Conservation (phyloP, 192 early-diverging fungal species). For the Coemansia sp. region DNA sequence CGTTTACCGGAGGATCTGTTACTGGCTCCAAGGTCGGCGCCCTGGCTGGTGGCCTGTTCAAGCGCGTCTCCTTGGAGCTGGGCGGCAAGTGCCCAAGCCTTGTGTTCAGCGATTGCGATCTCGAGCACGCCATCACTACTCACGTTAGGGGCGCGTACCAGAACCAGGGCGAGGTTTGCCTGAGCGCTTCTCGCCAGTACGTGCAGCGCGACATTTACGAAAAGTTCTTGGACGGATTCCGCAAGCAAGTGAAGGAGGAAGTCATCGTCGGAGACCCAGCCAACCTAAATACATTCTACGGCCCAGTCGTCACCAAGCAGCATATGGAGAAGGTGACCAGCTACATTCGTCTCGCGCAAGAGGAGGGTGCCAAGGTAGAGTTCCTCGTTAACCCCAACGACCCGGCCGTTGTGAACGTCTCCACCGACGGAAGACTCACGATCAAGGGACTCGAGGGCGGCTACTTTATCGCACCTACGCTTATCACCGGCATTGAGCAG, state of each 20-base stretch:
- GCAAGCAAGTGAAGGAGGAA: slow-evolving; percentile 38
- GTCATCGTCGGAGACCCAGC: slow-evolving; percentile 73
- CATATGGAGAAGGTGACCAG: slow-evolving; percentile 72
- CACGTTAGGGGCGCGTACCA: slow-evolving; percentile 69
- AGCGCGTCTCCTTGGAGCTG: slow-evolving; percentile 81
- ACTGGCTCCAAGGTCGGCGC: slow-evolving; percentile 68
- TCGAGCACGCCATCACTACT: slow-evolving; percentile 70
- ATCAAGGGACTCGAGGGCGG: slow-evolving; percentile 63
- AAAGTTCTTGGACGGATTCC: slow-evolving; percentile 66
- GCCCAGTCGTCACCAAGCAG: slow-evolving; percentile 71
- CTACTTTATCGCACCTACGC: slow-evolving; percentile 79
- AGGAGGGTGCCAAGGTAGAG: slow-evolving; percentile 65
- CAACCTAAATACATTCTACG: slow-evolving; percentile 64
- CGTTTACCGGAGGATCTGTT: slow-evolving; percentile 78
- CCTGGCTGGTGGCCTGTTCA: slow-evolving; percentile 65
- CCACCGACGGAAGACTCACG: slow-evolving; percentile 39
- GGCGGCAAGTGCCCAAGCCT: slow-evolving; percentile 86
- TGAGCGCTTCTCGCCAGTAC: slow-evolving; percentile 79
- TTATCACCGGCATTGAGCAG: slow-evolving; percentile 64
- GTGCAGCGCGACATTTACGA: slow-evolving; percentile 70
- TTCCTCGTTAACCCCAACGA: slow-evolving; percentile 41
- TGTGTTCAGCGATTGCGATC: slow-evolving; percentile 76
- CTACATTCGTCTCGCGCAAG: slow-evolving; percentile 66
- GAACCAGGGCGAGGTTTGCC: slow-evolving; percentile 81
- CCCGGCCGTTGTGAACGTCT: slow-evolving; percentile 33